Conservation (phyloP, 768 basidiomycete genomes). For the Lanmaoa rubissima region DNA sequence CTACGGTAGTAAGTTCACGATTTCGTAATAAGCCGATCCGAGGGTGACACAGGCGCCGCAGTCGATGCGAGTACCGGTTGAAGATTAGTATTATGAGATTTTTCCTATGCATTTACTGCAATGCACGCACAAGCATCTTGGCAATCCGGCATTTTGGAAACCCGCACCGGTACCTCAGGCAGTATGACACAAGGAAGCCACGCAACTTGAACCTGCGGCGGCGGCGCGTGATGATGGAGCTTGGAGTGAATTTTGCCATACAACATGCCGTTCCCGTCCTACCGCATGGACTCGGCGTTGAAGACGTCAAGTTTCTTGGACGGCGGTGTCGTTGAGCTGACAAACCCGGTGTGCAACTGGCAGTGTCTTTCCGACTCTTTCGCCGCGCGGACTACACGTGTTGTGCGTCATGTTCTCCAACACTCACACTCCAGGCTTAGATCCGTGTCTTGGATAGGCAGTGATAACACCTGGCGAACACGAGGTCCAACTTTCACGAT, state of each 20-base stretch:
- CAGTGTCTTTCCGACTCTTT: no score
- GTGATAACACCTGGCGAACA: slow-evolving; percentile 34
- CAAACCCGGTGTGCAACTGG: no score
- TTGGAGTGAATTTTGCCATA: background rate
- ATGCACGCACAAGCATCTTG: background rate
- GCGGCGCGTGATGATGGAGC: background rate
- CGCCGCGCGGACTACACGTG: slow-evolving; percentile 27
- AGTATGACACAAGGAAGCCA: slow-evolving; percentile 6
- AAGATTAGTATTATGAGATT: background rate
- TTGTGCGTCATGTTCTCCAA: slow-evolving; percentile 11
- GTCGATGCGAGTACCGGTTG: no score
- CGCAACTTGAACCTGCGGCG: background rate
- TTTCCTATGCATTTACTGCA: background rate
- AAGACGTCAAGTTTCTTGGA: background rate
- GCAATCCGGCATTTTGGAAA: background rate
- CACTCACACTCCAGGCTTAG: slow-evolving; percentile 2
- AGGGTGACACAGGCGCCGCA: background rate
- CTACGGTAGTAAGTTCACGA: background rate
- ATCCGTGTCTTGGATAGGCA: slow-evolving; percentile 25
- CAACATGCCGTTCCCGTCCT: background rate
- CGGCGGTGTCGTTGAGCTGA: background rate
- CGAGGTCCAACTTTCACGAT: slow-evolving; percentile 21
- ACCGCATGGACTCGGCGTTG: background rate
- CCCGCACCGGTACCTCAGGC: background rate
- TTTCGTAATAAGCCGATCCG: background rate